phyloP scores from a whole-genome alignment of 2,329 filamentous ascomycete species.

The Phialophora tarda region DNA sequence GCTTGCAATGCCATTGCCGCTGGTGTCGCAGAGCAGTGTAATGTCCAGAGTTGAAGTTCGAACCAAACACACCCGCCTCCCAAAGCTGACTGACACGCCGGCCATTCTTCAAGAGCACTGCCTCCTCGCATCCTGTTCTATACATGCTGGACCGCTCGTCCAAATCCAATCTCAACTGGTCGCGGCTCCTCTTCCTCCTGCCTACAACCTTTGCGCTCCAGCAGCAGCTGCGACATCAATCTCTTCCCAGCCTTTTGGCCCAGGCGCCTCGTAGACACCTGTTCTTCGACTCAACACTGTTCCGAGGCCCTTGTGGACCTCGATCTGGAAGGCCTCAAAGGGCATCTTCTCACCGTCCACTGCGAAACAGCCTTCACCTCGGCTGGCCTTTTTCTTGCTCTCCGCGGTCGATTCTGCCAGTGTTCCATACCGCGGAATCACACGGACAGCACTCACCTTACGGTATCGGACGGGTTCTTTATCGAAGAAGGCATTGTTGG shows the following conservation, averaged over 20 bases:
- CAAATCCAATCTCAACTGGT: not conserved
- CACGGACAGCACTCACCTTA: conserved; percentile 85
- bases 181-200: not conserved
- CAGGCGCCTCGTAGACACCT: conserved; percentile 67
- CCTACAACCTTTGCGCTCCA: not conserved
- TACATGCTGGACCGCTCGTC: not conserved
- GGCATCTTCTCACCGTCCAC: conserved; percentile 90
- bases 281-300: conserved; percentile 80
- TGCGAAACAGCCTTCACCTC: conserved; percentile 81
- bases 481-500: conserved; percentile 78
- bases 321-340: conserved; percentile 88
- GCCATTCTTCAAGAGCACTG: not conserved
- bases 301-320: conserved; percentile 81
- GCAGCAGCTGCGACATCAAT: conserved; percentile 10
- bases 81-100: not conserved
- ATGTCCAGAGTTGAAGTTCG: not conserved
- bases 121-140: not conserved
- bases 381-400: conserved; percentile 46
- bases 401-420: conserved; percentile 31
- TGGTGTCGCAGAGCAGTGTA: not conserved
- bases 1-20: not conserved
- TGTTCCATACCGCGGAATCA: conserved; percentile 66
- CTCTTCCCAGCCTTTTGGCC: conserved; percentile 38
- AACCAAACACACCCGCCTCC: not conserved
- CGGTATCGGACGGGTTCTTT: conserved; percentile 76